Conservation (phyloP, 495 filamentous ascomycete genomes). For the Bryoglossum gracile region DNA sequence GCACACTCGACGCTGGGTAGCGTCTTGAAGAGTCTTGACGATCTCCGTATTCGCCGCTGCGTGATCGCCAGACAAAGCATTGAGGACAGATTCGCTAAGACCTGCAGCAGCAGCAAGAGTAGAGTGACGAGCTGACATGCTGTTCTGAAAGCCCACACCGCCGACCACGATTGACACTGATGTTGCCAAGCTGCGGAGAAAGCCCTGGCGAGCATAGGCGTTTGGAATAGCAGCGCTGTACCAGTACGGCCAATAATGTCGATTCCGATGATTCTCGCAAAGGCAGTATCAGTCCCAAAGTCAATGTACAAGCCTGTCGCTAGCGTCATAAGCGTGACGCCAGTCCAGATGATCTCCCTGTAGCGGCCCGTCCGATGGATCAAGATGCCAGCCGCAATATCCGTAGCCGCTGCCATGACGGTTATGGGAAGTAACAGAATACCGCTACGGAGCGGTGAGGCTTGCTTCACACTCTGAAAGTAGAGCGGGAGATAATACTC, state of each 20-base stretch:
- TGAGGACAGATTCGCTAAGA: slow-evolving; percentile 1
- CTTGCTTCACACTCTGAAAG: slow-evolving; percentile 64
- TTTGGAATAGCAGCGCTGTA: slow-evolving; percentile 48
- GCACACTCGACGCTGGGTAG: slow-evolving; percentile 33
- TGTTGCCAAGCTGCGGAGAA: slow-evolving; percentile 55
- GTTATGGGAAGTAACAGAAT: slow-evolving; percentile 58
- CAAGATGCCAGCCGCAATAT: slow-evolving; percentile 41
- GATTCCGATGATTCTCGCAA: slow-evolving; percentile 46
- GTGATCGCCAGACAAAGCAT: slow-evolving; percentile 1
- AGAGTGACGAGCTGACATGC: slow-evolving; percentile 34
- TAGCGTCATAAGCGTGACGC: slow-evolving; percentile 42
- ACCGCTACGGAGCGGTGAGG: slow-evolving; percentile 54
- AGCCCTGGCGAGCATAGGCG: slow-evolving; percentile 65
- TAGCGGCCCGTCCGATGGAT: slow-evolving; percentile 58
- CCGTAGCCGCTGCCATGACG: slow-evolving; percentile 41
- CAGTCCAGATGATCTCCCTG: slow-evolving; percentile 45
- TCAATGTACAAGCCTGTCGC: slow-evolving; percentile 50
- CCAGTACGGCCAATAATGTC: slow-evolving; percentile 46
- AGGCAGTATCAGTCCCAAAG: slow-evolving; percentile 35
- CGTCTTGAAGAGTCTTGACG: slow-evolving; percentile 18
- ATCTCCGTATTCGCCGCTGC: slow-evolving; percentile 8
- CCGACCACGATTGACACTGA: slow-evolving; percentile 59
- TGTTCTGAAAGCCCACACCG: slow-evolving; percentile 61
- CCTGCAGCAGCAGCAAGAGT: slow-evolving; percentile 27
- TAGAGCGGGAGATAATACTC: slow-evolving; percentile 70